Base-by-base conservation (phyloP, 1,139 yeast genomes). In the Yamadazyma pseudoaaseri region DNA sequence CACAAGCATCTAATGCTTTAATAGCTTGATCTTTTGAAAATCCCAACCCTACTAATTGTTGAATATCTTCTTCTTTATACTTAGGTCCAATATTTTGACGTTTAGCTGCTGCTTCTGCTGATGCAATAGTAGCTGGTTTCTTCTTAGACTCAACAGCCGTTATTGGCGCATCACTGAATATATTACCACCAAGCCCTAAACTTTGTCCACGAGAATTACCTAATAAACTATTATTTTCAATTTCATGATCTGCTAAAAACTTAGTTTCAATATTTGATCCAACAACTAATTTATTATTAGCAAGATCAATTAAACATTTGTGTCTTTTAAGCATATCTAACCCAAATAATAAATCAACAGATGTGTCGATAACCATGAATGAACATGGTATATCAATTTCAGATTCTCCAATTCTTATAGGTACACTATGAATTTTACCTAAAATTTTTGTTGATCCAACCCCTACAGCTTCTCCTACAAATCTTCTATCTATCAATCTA, bases 341-440 rank as follows among this genome's bases (percentile, higher is more conserved):
- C 0, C 90, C 90, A 39, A 81, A 65, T 20, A 81, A 57, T 34
- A 81, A 62, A 43, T 82, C 90, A 15, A 81, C 83, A n/a, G 70
- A 70, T 1, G 89, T 78, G 43, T 90, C 95, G 38, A 92, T 60
- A 2, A 92, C 92, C 2, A 81, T 78, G 52, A 92, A 86, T 16
- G 92, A 76, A 51, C 96, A 86, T 1, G 96, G 92, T 25, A 76
- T 65, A 30, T 68, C 71, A 20, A 64, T 49, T 9, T 53, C 45
- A 1, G 71, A 61, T 27, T 67, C 70, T 13, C 87, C 96, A 23
- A 92, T 79, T 42, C 80, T 80, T 29, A 92, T 73, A 16, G 95
- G 96, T 0, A 89, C 95, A 47, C 89, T 81, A 55, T 92, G 97
- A 31, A 94, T 83, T 39, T 86, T 73, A 4, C 98, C 99, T 20